Evolutionary conservation across 352 stramenopile genomes (phyloP).

Genomic region (Phytopythium litorale): DNA sequence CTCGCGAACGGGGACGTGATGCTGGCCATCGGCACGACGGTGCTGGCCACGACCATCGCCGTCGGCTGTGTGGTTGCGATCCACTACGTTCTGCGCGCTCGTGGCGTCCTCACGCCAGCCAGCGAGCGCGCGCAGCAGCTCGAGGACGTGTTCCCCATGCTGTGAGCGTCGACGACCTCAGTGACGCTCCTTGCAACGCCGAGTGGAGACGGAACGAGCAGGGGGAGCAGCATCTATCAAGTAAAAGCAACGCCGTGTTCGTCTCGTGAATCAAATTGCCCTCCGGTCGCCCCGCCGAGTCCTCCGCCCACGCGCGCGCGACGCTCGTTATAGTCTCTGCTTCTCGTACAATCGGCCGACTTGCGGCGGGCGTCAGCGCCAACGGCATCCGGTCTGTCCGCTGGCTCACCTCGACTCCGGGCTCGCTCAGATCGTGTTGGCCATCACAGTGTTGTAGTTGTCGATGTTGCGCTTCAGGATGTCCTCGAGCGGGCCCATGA

Average conservation of each 20-base stretch:
- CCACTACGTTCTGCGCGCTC: conserved; percentile 27
- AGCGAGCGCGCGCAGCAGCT: conserved; percentile 29
- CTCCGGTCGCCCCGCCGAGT: neutral
- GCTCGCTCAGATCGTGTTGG: conserved; percentile 80
- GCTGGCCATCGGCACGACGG: conserved; percentile 40
- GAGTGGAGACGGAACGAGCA: neutral
- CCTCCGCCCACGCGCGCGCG: neutral
- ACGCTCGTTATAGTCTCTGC: conserved; percentile 4
- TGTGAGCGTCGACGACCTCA: conserved; percentile 17
- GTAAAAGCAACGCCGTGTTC: conserved; percentile 5
- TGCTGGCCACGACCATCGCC: conserved; percentile 31
- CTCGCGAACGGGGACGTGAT: conserved; percentile 27
- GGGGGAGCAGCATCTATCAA: neutral
- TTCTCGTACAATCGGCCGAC: conserved; percentile 5
- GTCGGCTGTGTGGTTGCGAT: conserved; percentile 30
- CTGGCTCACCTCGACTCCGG: neutral
- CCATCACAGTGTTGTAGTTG: conserved; percentile 89
- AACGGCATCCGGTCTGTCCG: neutral
- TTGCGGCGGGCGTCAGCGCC: neutral
- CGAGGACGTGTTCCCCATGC: conserved; percentile 47
- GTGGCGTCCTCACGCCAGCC: conserved; percentile 34
- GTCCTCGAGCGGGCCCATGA: conserved; percentile 88
- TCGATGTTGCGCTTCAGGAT: conserved; percentile 91
- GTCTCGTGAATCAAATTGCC: neutral
- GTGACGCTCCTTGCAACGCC: neutral